Base-by-base conservation (phyloP, 768 basidiomycete species). In the Clitopilus passeckerianus region DNA sequence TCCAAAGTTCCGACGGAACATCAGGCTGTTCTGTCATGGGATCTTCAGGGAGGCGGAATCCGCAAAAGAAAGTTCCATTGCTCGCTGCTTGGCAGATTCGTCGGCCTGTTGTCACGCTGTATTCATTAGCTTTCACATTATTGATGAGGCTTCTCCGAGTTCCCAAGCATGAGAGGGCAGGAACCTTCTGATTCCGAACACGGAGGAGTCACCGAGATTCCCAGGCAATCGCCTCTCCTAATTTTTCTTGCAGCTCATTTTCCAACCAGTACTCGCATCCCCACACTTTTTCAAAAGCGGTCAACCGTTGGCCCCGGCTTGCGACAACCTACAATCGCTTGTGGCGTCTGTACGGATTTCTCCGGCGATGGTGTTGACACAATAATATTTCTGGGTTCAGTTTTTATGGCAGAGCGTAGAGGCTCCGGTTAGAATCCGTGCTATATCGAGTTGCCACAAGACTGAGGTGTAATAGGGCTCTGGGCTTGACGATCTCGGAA, bases 401-500 rank as follows among this genome's bases (percentile, higher is more conserved):
- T 22, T 5, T 50, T 50, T 7, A 14, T 12, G 10, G 5, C 14
- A 15, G 37, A 50, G n/a, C 6, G 46, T 50, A 50, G 46, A 50
- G 46, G n/a, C n/a, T 20, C 46, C 46, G 46, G 46, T 5, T 50
- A 22, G 20, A n/a, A 50, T 50, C 18, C n/a, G 3, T 63, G 20
- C 61, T 52, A 65, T 63, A 65, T 64, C 24, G 34, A 65, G 61
- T 8, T 53, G 44, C 56, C 59, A 27, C 59, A 56, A 61, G 59
- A 53, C 34, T 54, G 35, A 34, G 53, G 24, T 5, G 18, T 50
- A 50, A 50, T 50, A 12, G 30, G 30, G 50, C 53, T 41, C 54
- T 18, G 18, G 27, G 30, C 41, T 44, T 57, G 59, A 62, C 60
- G 62, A 67, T 64, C 60, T 57, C 60, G 60, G 60, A 65, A 60